phyloP scores from a whole-genome alignment of 2,329 filamentous ascomycete species.

The Aspergillus latus region DNA sequence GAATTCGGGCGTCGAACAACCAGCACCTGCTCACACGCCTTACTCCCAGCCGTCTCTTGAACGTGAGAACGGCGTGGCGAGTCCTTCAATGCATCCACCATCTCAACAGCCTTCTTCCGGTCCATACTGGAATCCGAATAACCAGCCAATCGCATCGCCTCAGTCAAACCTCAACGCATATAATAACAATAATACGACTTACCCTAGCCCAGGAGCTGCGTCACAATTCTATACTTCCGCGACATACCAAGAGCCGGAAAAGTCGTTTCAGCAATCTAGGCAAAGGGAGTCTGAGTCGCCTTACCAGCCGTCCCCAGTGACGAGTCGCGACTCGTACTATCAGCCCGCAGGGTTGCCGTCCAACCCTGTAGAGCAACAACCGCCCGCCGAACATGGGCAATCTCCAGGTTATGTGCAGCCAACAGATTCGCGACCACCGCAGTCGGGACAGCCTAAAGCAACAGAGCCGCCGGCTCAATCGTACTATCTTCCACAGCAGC shows the following conservation, averaged over 20 bases:
- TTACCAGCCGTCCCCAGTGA: slow-evolving; percentile 24
- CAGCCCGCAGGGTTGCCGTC: slow-evolving; percentile 23
- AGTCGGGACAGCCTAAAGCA: slow-evolving; percentile 18
- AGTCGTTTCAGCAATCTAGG: slow-evolving; percentile 21
- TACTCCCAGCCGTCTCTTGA: slow-evolving; percentile 48
- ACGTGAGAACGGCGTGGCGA: slow-evolving; percentile 20
- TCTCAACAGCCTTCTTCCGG: slow-evolving; percentile 17
- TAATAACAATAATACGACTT: slow-evolving; percentile 18
- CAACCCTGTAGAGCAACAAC: slow-evolving; percentile 20
- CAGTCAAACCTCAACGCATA: slow-evolving; percentile 20
- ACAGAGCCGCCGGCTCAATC: slow-evolving; percentile 20
- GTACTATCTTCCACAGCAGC: slow-evolving; percentile 24
- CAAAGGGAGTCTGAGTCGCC: slow-evolving; percentile 21
- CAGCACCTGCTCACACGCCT: slow-evolving; percentile 51
- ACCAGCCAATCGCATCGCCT: slow-evolving; percentile 24
- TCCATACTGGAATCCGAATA: slow-evolving; percentile 25
- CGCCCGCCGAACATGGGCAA: slow-evolving; percentile 17
- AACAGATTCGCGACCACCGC: slow-evolving; percentile 17
- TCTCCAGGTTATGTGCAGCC: slow-evolving; percentile 22
- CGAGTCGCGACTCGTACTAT: slow-evolving; percentile 26
- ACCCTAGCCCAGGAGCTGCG: slow-evolving; percentile 16
- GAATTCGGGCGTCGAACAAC: slow-evolving; percentile 54
- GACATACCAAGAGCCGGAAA: slow-evolving; percentile 18
- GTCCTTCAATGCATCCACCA: slow-evolving; percentile 24
- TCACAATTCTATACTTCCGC: slow-evolving; percentile 23